A percentile compares a stretch with the other conserved stretches of the same genome.
Conservation (phyloP, 164 flowering plant genomes). For the Vitis cinerea region DNA sequence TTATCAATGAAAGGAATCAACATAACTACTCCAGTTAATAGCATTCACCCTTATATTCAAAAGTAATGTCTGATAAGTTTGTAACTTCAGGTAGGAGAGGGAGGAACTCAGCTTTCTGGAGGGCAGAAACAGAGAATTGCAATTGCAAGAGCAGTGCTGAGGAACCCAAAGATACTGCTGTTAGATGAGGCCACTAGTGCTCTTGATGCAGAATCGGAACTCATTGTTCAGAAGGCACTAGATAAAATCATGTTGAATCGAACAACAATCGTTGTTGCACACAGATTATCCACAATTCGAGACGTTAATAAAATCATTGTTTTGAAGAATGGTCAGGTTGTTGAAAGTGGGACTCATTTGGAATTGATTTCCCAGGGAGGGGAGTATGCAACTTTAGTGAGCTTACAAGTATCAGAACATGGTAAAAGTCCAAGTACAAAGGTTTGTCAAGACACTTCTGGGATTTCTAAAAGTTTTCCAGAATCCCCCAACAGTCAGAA, state of each 20-base stretch:
- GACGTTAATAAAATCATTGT: constrained; percentile 52
- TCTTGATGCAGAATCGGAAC: constrained; percentile 65
- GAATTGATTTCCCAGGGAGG: constrained; percentile 53
- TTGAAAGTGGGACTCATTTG: constrained; percentile 60
- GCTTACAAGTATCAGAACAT: constrained; percentile 39
- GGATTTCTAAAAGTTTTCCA: constrained; percentile 18
- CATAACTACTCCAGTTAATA: neutral
- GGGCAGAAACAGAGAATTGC: constrained; percentile 73
- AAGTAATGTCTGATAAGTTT: constrained; percentile 6
- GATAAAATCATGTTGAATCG: constrained; percentile 43
- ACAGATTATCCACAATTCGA: constrained; percentile 55
- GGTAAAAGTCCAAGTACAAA: constrained; percentile 6
- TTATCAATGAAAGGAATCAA: no score
- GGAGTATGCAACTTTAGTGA: constrained; percentile 63
- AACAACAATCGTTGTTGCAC: constrained; percentile 66
- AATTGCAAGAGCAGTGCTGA: constrained; percentile 64
- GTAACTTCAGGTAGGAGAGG: constrained; percentile 60
- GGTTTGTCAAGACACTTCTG: constrained; percentile 11
- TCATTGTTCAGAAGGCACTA: constrained; percentile 56
- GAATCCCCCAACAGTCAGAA: constrained; percentile 18
- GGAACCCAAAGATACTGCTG: constrained; percentile 63
- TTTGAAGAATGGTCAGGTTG: constrained; percentile 58
- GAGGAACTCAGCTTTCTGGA: constrained; percentile 71
- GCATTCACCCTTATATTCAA: no score
- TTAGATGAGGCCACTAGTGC: constrained; percentile 79